phyloP scores from a whole-genome alignment of 1,284 basidiomycete genomes.

The Cronartium ribicola region DNA sequence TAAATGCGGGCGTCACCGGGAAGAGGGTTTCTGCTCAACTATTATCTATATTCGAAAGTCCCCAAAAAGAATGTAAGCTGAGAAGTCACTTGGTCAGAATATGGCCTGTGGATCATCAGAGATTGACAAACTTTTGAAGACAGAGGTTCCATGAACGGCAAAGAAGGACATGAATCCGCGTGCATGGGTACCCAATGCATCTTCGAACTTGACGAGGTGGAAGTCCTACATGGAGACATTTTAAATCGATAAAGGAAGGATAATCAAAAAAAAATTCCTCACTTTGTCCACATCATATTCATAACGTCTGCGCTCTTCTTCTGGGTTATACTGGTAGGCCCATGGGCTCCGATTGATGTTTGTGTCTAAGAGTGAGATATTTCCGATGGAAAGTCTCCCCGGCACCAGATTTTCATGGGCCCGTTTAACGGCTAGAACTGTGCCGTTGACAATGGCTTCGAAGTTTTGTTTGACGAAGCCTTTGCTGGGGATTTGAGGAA shows the following conservation, averaged over 20 bases:
- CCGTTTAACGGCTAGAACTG: constrained; percentile 63
- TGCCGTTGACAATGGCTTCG: constrained; percentile 66
- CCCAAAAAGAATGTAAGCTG: too few species aligned
- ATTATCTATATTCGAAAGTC: neutral
- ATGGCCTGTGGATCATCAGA: too few species aligned
- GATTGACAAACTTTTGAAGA: constrained; percentile 60
- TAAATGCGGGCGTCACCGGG: neutral
- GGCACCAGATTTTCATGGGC: constrained; percentile 64
- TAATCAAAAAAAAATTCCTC: neutral
- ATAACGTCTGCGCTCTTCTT: constrained; percentile 63
- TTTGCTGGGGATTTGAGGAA: constrained; percentile 69
- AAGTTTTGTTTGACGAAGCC: constrained; percentile 63
- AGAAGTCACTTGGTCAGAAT: too few species aligned
- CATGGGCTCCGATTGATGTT: constrained; percentile 70
- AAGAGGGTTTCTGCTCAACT: neutral
- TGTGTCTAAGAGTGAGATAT: constrained; percentile 62
- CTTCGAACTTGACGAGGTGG: constrained; percentile 64
- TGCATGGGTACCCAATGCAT: constrained; percentile 57
- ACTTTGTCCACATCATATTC: constrained; percentile 65
- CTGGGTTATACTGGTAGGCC: constrained; percentile 68
- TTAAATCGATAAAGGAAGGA: neutral
- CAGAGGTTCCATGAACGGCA: constrained; percentile 71
- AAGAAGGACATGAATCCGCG: constrained; percentile 70
- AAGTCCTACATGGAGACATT: constrained; percentile 53
- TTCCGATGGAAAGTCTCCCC: constrained; percentile 63